Percentiles rank a stretch among this genome's conserved stretches.
phyloP scores from a whole-genome alignment of 306 rosid species.

The Echinosophora koreensis region DNA sequence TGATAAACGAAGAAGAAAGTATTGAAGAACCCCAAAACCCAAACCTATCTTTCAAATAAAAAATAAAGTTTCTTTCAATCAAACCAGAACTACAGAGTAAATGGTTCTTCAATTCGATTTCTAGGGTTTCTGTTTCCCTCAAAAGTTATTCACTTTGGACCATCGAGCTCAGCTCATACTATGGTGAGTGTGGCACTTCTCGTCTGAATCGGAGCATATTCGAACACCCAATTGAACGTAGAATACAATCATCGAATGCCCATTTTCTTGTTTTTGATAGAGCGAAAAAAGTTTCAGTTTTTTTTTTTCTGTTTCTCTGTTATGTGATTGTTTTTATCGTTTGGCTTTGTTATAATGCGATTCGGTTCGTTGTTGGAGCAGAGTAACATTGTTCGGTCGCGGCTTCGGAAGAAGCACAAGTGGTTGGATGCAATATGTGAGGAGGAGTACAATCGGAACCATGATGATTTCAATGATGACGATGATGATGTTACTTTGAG shows the following conservation, averaged over 20 bases:
- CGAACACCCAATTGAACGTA: conserved; percentile 48
- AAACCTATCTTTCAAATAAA: conserved; percentile 17
- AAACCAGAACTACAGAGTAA: background rate
- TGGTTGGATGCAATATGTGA: conserved; percentile 93
- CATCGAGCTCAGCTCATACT: conserved; percentile 43
- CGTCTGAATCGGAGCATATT: conserved; percentile 42
- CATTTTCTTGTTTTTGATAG: conserved; percentile 36
- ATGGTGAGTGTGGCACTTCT: conserved; percentile 50
- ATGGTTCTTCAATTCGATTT: conserved; percentile 45
- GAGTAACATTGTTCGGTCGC: conserved; percentile 54
- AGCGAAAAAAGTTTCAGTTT: background rate
- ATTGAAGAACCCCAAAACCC: conserved; percentile 28
- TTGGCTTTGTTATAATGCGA: conserved; percentile 73
- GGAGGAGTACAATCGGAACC: conserved; percentile 75
- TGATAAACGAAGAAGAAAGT: background rate
- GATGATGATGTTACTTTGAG: conserved; percentile 47
- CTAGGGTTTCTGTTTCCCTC: conserved; percentile 69
- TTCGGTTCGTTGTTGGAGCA: conserved; percentile 57
- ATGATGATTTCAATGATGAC: conserved; percentile 61
- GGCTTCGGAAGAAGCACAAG: conserved; percentile 89
- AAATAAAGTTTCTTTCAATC: background rate
- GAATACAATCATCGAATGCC: conserved; percentile 49
- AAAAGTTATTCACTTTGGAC: conserved; percentile 24
- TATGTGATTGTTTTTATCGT: conserved; percentile 37
- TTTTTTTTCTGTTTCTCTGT: background rate